Conservation (phyloP, 306 rosid genomes). For the Quillaja saponaria region DNA sequence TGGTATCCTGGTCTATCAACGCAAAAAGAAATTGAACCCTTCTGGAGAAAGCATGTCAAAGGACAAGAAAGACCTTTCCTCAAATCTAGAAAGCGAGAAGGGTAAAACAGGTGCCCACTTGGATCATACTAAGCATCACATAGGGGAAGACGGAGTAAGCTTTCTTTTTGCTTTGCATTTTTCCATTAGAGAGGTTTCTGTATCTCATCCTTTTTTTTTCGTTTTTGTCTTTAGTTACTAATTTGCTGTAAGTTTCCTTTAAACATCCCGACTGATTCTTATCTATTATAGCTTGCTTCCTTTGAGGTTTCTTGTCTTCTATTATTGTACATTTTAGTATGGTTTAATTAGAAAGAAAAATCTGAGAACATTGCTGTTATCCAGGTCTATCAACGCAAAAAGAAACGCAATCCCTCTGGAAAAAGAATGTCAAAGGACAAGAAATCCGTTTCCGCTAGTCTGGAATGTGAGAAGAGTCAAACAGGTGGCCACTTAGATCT, state of each 20-base stretch:
- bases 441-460: background rate
- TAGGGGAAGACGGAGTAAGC: slow-evolving; percentile 18
- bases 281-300: background rate
- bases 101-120: background rate
- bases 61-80: background rate
- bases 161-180: background rate
- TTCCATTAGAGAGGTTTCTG: background rate
- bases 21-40: background rate
- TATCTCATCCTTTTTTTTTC: background rate
- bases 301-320: background rate
- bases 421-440: background rate
- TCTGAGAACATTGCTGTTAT: background rate
- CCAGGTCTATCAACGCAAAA: slow-evolving; percentile 1
- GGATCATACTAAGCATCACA: background rate
- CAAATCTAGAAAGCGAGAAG: background rate
- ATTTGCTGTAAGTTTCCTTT: background rate
- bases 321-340: background rate
- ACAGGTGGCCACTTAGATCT: background rate
- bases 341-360: background rate
- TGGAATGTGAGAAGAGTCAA: background rate
- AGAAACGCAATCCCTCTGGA: background rate
- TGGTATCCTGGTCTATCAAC: background rate
- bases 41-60: background rate
- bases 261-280: background rate
- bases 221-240: slow-evolving; percentile 9